Conservation (phyloP, 169 alveolate species). For the Theileria luwenshuni region DNA sequence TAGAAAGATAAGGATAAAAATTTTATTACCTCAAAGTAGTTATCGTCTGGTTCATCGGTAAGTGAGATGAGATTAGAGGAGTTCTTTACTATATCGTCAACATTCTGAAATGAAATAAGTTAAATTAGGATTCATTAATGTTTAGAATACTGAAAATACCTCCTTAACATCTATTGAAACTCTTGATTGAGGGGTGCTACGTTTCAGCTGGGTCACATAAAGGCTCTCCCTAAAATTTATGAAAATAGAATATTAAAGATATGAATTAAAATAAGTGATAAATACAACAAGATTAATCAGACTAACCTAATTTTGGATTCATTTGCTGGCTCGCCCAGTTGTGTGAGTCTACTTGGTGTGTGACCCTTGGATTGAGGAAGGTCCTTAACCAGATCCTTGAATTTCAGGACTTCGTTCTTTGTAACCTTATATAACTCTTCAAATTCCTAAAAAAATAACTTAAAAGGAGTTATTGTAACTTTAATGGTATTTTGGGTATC, state of each 20-base stretch:
- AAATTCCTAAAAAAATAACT: conserved; percentile 23
- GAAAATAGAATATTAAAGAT: too few relatives aligned
- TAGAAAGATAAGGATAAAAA: background rate
- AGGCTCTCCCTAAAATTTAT: conserved; percentile 31
- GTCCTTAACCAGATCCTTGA: background rate
- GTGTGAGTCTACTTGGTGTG: conserved; percentile 2
- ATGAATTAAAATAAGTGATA: too few relatives aligned
- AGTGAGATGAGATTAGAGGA: conserved; percentile 39
- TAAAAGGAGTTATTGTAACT: conserved; percentile 14
- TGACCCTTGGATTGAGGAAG: background rate
- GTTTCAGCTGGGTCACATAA: conserved; percentile 57
- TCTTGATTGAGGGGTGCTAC: conserved; percentile 48
- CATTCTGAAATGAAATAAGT: conserved; percentile 22
- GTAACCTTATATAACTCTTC: conserved; percentile 26
- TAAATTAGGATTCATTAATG: background rate
- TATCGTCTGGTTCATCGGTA: conserved; percentile 47
- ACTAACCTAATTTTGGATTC: background rate
- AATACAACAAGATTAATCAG: too few relatives aligned
- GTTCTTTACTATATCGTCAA: conserved; percentile 33
- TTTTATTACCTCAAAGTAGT: conserved; percentile 51
- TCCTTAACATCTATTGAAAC: conserved; percentile 51
- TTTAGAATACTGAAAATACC: conserved; percentile 13
- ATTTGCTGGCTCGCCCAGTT: background rate
- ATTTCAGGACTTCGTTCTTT: conserved; percentile 6
- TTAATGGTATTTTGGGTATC: background rate